phyloP scores from a whole-genome alignment of 208 protist species.

The Herpetomonas muscarum region DNA sequence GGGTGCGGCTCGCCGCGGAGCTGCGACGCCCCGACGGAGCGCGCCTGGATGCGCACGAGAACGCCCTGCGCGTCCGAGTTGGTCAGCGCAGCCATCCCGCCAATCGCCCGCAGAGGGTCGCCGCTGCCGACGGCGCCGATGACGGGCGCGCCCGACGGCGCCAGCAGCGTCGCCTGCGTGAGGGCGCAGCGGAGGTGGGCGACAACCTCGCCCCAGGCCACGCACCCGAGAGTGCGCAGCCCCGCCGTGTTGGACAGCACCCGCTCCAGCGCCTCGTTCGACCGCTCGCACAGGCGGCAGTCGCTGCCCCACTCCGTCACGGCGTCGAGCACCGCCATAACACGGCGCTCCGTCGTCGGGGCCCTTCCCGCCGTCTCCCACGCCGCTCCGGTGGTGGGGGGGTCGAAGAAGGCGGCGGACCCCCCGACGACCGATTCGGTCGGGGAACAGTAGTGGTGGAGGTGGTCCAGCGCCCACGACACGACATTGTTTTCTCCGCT shows the following conservation, averaged over 20 bases:
- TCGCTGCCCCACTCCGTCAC: constrained; percentile 7
- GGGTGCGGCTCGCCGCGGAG: constrained; percentile 8
- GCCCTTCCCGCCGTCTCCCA: not conserved
- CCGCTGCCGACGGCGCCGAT: too few relatives aligned
- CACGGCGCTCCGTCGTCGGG: too few relatives aligned
- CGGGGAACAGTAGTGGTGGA: constrained; percentile 8
- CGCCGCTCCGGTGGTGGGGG: too few relatives aligned
- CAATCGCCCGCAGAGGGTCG: not conserved
- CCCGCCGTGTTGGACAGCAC: constrained; percentile 8
- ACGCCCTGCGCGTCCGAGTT: constrained; percentile 49
- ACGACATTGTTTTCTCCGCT: constrained; percentile 7
- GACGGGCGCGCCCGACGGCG: too few relatives aligned
- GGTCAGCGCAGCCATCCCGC: not conserved
- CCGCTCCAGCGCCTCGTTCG: constrained; percentile 6
- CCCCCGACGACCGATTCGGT: not conserved
- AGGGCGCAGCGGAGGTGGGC: constrained; percentile 24
- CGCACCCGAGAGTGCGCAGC: constrained; percentile 8
- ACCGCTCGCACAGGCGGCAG: constrained; percentile 4
- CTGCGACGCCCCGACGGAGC: constrained; percentile 2
- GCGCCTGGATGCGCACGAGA: constrained; percentile 30
- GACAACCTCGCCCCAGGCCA: constrained; percentile 27
- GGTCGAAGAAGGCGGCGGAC: not conserved
- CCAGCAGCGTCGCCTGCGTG: too few relatives aligned
- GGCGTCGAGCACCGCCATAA: constrained; percentile 12
- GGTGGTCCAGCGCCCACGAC: constrained; percentile 8